Base-by-base conservation (phyloP, 345 rosid genomes). In the Rhizophora mangle region DNA sequence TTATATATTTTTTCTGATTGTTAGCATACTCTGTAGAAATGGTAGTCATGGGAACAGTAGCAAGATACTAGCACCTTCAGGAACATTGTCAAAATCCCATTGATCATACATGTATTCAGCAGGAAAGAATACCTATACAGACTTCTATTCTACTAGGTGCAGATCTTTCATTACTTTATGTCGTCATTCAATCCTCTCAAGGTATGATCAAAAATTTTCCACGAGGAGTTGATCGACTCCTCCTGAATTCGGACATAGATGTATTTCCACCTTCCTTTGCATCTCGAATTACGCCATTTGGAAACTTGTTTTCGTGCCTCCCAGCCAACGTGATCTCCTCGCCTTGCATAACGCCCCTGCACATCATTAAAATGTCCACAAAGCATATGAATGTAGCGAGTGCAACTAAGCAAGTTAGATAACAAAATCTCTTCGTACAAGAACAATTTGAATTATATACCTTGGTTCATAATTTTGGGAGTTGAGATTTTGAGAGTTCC, bases 141-240 rank as follows among this genome's bases (percentile, higher is more conserved):
- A 77, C 39, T 6, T 10, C 27, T 57, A 36, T 27, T 65, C 54
- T n/a, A 52, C 27, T 19, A 15, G 58, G 4, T 24, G 53, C 37
- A 64, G 60, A 24, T 10, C 21, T 43, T 62, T 67, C 52, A 31
- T 37, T 24, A 64, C 66, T 30, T 67, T 60, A 51, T 36, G 18
- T 27, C 34, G 47, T 29, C 52, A 51, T 60, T 29, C 32, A 59
- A 51, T 60, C 67, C 72, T 82, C 82, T 82, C 82, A 85, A 51
- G 90, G 83, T 63, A 79, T 73, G 63, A 73, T 65, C 58, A 79
- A 76, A 67, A 85, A 83, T 74, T 87, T 89, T 60, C 88, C 88
- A 0, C 88, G 89, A 67, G 93, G 87, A 27, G 87, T 82, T n/a
- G 91, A 91, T 63, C 85, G 82, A 67, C 89, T 91, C 79, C 97